Percentiles rank a stretch among this genome's conserved stretches.
Evolutionary conservation across 2,329 filamentous ascomycete genomes (phyloP).

Genomic region (Aspergillus alliaceus): DNA sequence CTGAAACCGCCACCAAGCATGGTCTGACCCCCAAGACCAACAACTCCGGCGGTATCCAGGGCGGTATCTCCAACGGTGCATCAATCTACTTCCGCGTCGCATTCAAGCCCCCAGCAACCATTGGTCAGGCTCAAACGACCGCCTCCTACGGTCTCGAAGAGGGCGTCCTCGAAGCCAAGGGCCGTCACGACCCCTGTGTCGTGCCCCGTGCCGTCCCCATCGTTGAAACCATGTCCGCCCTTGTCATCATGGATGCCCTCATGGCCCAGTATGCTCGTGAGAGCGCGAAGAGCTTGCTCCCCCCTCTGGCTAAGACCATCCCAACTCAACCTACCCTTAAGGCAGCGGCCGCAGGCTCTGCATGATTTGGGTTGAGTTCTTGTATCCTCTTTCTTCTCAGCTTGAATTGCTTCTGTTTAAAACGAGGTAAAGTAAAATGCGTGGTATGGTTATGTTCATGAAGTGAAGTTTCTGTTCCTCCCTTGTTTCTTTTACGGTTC

Average conservation of each 20-base stretch:
- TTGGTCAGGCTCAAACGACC: conserved; percentile 83
- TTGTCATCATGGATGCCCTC: conserved; percentile 84
- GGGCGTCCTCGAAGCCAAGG: conserved; percentile 85
- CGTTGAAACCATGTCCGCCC: conserved; percentile 80
- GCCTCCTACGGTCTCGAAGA: conserved; percentile 73
- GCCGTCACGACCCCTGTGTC: conserved; percentile 90
- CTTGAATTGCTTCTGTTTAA: neutral
- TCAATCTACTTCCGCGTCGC: conserved; percentile 92
- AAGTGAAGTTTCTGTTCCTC: neutral
- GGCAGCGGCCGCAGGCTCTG: conserved; percentile 6
- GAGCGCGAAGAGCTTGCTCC: conserved; percentile 48
- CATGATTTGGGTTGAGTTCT: neutral
- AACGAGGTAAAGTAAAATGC: neutral
- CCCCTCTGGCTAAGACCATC: conserved; percentile 39
- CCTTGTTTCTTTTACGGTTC: neutral
- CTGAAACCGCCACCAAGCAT: conserved; percentile 39
- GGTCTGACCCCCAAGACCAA: conserved; percentile 85
- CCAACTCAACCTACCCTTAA: conserved; percentile 32
- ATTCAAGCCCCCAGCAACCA: conserved; percentile 95
- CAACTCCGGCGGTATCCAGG: conserved; percentile 92
- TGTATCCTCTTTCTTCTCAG: neutral
- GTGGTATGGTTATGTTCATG: neutral
- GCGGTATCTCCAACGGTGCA: conserved; percentile 90
- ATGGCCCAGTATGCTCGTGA: conserved; percentile 73
- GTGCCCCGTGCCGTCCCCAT: conserved; percentile 77